Evolutionary conservation across 495 filamentous ascomycete genomes (phyloP), one percentile per base, ranked within the genome.

Genomic region (Eremomyces bilateralis): DNA sequence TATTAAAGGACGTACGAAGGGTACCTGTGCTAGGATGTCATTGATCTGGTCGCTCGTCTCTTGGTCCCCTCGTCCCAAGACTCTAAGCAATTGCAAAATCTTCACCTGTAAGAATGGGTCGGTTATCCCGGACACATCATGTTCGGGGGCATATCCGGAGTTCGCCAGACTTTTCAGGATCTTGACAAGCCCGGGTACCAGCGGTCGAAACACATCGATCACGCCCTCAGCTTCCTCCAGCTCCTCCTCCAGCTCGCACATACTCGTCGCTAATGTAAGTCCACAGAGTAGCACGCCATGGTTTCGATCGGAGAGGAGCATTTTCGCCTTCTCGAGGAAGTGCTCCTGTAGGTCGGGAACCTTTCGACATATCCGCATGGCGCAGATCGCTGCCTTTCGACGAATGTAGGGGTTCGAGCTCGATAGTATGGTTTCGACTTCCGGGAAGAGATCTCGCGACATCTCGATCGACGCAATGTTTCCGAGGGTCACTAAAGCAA

Each of bases 51-150:
- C 88, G 48, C 82, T 94, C 5, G 81, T 85, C 37, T 80, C 66
- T 17, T 73, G 61, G 57, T 97, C 82, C 28, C 88, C 88, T 36
- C 81, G 73, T 15, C 73, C 83, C 15, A 97, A 60, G 4, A 91
- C 77, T 37, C 85, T 66, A 30, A 97, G 63, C 35, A 97, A 55
- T 33, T 73, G 71, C 34, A 97, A 58, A 33, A 97, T 82, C 63
- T 94, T 95, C 54, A 91, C 82, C 53, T 97, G 88, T 27, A 97
- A 55, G 61, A 97, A 97, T n/a, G 88, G 88, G 59, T 97, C 88
- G 20, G 90, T 91, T 40, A 97, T 93, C 15, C 88, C 88, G 11
- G 83, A 90, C 8, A 97, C 88, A 50, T 97, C 88, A 50, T 97
- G 88, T 47, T 97, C 88, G 11, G 88, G 90, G 4, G 88, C 84